Evolutionary conservation across 345 rosid species (phyloP), one percentile per base, ranked within the genome.

Genomic region (Erodium maritimum): DNA sequence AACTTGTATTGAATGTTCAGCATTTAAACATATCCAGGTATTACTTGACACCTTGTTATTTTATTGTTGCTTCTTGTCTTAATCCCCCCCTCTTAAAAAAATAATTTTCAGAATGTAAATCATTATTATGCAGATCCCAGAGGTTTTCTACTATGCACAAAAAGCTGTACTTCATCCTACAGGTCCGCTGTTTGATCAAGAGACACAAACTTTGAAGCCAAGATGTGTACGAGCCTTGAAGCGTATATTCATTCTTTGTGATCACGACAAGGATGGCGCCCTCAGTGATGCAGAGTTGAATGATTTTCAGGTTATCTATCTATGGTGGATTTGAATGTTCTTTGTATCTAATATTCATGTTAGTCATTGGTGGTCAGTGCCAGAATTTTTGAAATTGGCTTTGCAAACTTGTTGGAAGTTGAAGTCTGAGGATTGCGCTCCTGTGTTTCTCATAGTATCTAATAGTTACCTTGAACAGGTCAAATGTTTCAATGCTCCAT

Each of bases 401-500:
- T 29, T 29, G 37, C 9, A 29, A 29, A 29, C 37, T 29, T 29
- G 37, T 6, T 29, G 37, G 9, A 29, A 29, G 37, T 29, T 29
- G 37, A 29, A 29, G 37, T 29, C 37, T 29, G 37, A 29, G 37
- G 2, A 29, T 29, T 29, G 9, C 9, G 37, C 37, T 29, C 37
- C 9, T 3, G 37, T n/a, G n/a, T 29, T 29, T 29, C 9, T 5
- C 37, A 29, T 5, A 5, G 37, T 29, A 63, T 73, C 79, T 78
- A 56, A 73, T 64, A 37, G 3, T 48, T 55, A 14, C 58, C 76
- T 58, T 52, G 59, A 63, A 65, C 86, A 93, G 97, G 96, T 93
- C 79, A 90, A 80, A 75, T 94, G 99, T 75, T 94, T 94, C 78
- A 83, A 84, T 63, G 89, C 97, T 69, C 96, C 97, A 17, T 70